A percentile compares a stretch with the other conserved stretches of the same genome.
These are phyloP conservation scores for Saturnispora besseyi DNA, from an alignment of 805 yeast genomes.

Conservation along the genomic window DNA sequence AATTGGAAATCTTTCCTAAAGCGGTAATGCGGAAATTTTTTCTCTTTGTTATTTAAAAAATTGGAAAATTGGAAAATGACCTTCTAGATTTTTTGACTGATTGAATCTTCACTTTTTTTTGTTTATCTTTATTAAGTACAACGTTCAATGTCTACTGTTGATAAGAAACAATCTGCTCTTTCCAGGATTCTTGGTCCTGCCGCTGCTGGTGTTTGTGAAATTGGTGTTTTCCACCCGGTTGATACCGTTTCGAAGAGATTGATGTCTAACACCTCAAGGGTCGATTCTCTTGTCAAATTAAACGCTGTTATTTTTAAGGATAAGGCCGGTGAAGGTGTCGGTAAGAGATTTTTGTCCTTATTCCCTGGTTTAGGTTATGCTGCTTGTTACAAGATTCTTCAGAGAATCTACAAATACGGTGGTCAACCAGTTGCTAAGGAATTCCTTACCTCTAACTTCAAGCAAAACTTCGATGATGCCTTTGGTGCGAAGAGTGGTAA, in stretches of 20 bases:
- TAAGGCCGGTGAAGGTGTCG: constrained; percentile 62
- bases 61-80: not conserved
- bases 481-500: constrained; percentile 95
- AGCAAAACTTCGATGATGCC: constrained; percentile 54
- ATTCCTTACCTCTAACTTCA: constrained; percentile 68
- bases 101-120: not conserved
- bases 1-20: not conserved
- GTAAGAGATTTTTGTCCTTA: constrained; percentile 65
- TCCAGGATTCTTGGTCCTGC: constrained; percentile 98
- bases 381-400: constrained; percentile 91
- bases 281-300: constrained; percentile 54
- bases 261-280: constrained; percentile 71
- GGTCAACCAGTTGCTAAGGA: constrained; percentile 99
- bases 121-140: not conserved
- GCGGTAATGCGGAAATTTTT: not conserved
- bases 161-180: constrained; percentile 77
- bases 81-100: not conserved
- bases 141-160: constrained; percentile 29
- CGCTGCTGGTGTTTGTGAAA: constrained; percentile 93
- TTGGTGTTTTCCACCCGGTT: constrained; percentile 96
- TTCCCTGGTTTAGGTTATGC: constrained; percentile 99
- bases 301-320: constrained; percentile 83
- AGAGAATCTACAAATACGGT: constrained; percentile 97
- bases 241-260: constrained; percentile 96
- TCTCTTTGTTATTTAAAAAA: not conserved